Evolutionary conservation across 352 stramenopile genomes (phyloP).

Genomic region (Phytophthora pisi): DNA sequence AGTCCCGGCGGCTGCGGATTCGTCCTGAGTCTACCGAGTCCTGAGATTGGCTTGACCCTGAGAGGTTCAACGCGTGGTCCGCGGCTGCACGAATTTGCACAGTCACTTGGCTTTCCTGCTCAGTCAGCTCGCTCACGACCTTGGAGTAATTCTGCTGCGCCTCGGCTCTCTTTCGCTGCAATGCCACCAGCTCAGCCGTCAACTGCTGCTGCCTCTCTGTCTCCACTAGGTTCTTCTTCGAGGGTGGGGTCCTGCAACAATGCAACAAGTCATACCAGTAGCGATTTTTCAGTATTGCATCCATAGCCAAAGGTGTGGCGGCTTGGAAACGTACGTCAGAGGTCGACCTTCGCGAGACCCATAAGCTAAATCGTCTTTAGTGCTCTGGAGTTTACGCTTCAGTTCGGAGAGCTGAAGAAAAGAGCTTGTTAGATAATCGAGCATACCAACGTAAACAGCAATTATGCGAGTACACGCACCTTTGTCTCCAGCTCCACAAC

Average conservation of each 20-base stretch:
- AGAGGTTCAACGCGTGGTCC: conserved; percentile 8
- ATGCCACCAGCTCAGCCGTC: background rate
- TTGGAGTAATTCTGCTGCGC: background rate
- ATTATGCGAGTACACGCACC: conserved; percentile 13
- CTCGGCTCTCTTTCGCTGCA: background rate
- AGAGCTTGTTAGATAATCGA: conserved; percentile 5
- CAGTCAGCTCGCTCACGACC: background rate
- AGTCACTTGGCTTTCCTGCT: conserved; percentile 7
- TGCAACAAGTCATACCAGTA: background rate
- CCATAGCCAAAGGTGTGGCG: no score
- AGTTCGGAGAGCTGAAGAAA: conserved; percentile 18
- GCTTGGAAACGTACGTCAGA: conserved; percentile 14
- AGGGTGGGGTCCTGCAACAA: conserved; percentile 23
- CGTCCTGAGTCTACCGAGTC: conserved; percentile 30
- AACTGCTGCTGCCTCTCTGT: conserved; percentile 9
- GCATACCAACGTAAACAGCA: background rate
- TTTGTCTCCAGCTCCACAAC: conserved; percentile 22
- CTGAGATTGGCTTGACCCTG: conserved; percentile 39
- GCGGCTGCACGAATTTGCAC: background rate
- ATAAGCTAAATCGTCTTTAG: conserved; percentile 8
- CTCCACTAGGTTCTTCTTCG: conserved; percentile 16
- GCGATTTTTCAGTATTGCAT: background rate
- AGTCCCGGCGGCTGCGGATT: conserved; percentile 16
- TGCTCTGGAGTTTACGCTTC: conserved; percentile 2
- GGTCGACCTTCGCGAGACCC: conserved; percentile 5